phyloP scores from a whole-genome alignment of 2,329 filamentous ascomycete genomes.

The Alternaria sp. region DNA sequence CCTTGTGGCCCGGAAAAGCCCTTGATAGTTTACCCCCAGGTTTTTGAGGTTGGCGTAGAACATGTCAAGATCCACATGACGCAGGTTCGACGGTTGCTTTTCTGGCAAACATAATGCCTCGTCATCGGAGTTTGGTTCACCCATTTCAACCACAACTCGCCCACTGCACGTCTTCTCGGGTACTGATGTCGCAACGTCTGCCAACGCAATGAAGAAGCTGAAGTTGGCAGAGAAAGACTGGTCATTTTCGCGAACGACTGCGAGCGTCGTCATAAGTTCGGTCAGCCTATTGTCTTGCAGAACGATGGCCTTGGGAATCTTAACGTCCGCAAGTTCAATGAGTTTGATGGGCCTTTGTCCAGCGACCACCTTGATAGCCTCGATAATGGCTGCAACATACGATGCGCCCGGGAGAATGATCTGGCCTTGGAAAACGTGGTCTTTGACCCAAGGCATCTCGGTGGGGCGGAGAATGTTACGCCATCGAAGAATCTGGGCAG shows the following conservation, averaged over 20 bases:
- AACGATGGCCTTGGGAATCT: background rate
- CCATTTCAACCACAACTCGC: no score
- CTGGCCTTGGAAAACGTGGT: background rate
- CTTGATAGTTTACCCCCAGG: background rate
- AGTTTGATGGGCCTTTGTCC: background rate
- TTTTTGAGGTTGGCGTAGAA: background rate
- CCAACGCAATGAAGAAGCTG: no score
- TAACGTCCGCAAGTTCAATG: background rate
- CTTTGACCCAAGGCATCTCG: background rate
- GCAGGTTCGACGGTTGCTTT: no score
- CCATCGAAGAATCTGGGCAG: no score
- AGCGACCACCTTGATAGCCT: background rate
- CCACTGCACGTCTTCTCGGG: no score
- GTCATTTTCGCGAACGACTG: no score
- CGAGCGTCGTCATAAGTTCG: background rate
- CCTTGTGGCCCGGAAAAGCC: background rate
- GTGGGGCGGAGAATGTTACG: background rate
- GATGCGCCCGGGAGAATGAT: background rate
- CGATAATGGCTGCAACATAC: background rate
- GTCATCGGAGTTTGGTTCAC: no score
- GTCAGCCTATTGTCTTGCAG: background rate
- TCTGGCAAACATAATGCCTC: no score
- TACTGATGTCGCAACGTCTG: no score
- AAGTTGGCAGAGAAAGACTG: no score
- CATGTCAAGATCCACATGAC: background rate